Base-by-base conservation (phyloP, 257 asterid species). In the Euphrasia confusa region DNA sequence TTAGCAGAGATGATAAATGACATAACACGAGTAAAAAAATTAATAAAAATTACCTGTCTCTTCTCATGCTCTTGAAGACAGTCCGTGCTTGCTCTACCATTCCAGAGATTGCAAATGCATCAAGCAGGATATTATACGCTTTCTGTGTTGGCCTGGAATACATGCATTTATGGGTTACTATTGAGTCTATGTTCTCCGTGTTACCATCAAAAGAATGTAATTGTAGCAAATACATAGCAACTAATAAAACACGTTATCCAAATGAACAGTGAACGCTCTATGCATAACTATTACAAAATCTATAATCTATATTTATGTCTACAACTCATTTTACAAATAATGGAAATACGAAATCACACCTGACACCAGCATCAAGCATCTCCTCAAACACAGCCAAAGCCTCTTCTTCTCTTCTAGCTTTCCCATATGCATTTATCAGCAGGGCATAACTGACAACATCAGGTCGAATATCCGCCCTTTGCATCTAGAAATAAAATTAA, bases 371-470 rank as follows among this genome's bases (percentile, higher is more conserved):
- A 83, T 93, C 96, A 69, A 93, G 97, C 99, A 93, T 93, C 86
- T 86, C 97, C 78, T 89, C 99, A 67, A 93, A 93, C 70, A 87
- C 95, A 52, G 97, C 85, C 64, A 93, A 80, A 62, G 99, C 99
- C 80, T 93, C 97, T 75, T 89, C 96, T 85, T 93, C 99, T 75
- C 97, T 80, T 82, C 99, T 86, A 75, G 94, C 97, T 80, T 87
- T 93, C 66, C 99, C 99, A 70, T 93, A 89, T 28, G 97, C 96
- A 65, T 68, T 80, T 65, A 93, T 78, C 35, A 93, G 94, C 62
- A 87, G 78, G 1, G 99, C 93, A 70, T 93, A 89, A 76, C 87
- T 93, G 68, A 93, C 96, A 49, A 93, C 99, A 80, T 93, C 99
- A 48, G 99, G 99, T 54, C 35, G 77, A 72, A 81, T 67, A 64